Base-by-base conservation (phyloP, 768 basidiomycete species). In the Candolleomyces efflorescens region DNA sequence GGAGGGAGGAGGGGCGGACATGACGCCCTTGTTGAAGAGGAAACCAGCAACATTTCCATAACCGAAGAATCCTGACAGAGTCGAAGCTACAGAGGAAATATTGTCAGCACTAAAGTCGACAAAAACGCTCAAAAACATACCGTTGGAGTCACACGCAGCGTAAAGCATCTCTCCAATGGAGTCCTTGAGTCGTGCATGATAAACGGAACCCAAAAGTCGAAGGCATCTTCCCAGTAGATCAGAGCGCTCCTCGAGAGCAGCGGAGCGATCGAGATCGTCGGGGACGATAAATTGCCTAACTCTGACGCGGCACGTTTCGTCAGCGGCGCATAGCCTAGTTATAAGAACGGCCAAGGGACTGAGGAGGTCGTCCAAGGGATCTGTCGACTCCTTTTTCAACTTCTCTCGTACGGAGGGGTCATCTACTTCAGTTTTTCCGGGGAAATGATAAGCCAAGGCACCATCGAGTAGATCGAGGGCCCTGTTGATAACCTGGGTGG, bases 1-100 rank as follows among this genome's bases (percentile, higher is more conserved):
- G 61, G 62, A 15, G 68, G 65, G 18, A 65, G 78, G 77, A 1
- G 86, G 89, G 5, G 84, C 81, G 55, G 71, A 80, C 66, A 90
- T 78, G 63, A 98, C 79, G 15, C 94, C 94, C 67, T 94, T 95
- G 68, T 90, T 86, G 75, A 93, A 95, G 23, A 99, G 78, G 78
- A 93, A 90, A 0, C 97, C 97, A 0, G 94, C 93, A 43, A 94
- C 93, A 68, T 94, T 94, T 43, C 96, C 96, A 64, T 99, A 99
- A 6, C 96, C 96, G 53, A 97, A 81, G 45, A 89, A 82, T 3
- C 84, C 80, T n/a, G 84, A 82, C 15, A 98, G 75, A 0, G 78
- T 82, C 5, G 81, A 76, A n/a, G 90, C 93, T 81, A 39, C 15
- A 60, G 11, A 1, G 27, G n/a, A 44, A 23, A 59, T 5, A 24